A percentile compares a stretch with the other conserved stretches of the same genome.
These are phyloP conservation scores for Cydonia oblonga DNA, from an alignment of 331 rosid genomes.

Conservation along the genomic window DNA sequence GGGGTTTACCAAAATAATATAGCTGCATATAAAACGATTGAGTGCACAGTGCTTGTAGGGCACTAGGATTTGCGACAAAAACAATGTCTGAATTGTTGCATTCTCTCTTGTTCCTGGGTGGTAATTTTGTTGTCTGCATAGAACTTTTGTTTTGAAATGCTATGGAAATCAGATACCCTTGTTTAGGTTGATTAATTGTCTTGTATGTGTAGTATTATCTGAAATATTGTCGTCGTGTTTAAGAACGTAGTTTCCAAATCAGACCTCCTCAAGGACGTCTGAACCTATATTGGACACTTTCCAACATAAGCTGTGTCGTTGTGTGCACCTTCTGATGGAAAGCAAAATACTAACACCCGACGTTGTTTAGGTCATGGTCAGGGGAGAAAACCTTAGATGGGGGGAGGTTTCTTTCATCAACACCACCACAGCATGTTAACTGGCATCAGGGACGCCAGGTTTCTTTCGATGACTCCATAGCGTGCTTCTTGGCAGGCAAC, in stretches of 20 bases:
- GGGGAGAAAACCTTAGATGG: constrained; percentile 5
- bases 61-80: not conserved
- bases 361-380: constrained; percentile 19
- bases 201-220: not conserved
- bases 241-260: not conserved
- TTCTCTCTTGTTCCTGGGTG: not conserved
- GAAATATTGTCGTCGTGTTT: not conserved
- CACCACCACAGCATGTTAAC: not conserved
- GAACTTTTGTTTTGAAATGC: not conserved
- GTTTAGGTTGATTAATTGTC: not conserved
- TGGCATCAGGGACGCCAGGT: no score
- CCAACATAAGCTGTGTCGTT: not conserved
- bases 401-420: constrained; percentile 4
- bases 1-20: not conserved
- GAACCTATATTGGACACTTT: not conserved
- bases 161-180: not conserved
- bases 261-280: not conserved
- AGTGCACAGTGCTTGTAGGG: not conserved
- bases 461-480: not conserved
- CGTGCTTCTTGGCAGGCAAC: no score
- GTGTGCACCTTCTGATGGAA: constrained; percentile 1
- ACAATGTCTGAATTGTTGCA: not conserved
- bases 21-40: not conserved
- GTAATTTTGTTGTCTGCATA: not conserved
- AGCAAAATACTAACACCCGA: constrained; percentile 1